phyloP scores from a whole-genome alignment of 208 protist species.

The Balamuthia mandrillaris region DNA sequence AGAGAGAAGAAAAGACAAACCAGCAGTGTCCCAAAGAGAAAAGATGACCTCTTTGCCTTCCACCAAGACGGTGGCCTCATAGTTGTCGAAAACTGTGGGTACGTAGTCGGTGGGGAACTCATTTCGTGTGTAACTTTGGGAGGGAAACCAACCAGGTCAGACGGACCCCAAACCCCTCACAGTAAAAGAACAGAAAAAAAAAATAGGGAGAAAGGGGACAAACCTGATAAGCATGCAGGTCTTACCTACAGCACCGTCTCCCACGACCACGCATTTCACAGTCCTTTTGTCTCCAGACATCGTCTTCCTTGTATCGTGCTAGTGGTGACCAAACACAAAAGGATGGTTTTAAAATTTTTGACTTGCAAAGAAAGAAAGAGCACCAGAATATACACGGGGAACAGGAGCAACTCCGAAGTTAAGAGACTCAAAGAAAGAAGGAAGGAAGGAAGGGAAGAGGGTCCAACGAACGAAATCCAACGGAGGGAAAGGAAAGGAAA shows the following conservation, averaged over 20 bases:
- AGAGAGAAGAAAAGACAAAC: not conserved
- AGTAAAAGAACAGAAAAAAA: no score
- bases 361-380: not conserved
- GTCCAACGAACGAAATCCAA: no score
- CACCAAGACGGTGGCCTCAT: constrained; percentile 33
- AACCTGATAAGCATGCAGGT: constrained; percentile 5
- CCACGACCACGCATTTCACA: no score
- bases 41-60: constrained; percentile 45
- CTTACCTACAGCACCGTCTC: constrained; percentile 43
- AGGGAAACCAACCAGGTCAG: no score
- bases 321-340: no score
- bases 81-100: constrained; percentile 48
- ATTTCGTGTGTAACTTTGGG: constrained; percentile 76
- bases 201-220: no score
- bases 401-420: not conserved
- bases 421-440: not conserved
- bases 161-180: no score
- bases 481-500: no score
- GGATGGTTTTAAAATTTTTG: no score
- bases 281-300: no score
- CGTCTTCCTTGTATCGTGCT: no score
- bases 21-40: constrained; percentile 36
- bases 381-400: not conserved
- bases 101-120: constrained; percentile 77
- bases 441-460: no score